Base-by-base conservation (phyloP, 768 basidiomycete genomes). In the Boletales sp. region DNA sequence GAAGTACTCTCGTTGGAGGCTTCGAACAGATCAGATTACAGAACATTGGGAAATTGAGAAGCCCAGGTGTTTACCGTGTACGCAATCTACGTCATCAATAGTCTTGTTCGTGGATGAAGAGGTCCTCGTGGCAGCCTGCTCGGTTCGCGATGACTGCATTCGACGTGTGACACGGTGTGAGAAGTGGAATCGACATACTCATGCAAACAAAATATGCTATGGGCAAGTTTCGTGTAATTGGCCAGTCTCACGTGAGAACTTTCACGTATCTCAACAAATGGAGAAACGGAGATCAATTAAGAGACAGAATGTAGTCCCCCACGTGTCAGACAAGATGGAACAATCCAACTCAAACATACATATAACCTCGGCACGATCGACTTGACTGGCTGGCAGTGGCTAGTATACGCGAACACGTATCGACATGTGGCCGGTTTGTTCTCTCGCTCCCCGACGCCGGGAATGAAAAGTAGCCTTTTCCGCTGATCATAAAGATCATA, bases 91-190 rank as follows among this genome's bases (percentile, higher is more conserved):
- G 21, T 21, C 21, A 21, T 4, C 21, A 21, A 21, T 2, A 21
- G 21, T 21, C 21, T 21, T 21, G 21, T 21, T 82, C 79, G 24
- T 82, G 77, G 2, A 77, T 51, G 9, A 53, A 68, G 17, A 82
- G 59, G 6, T 72, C 63, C 18, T 44, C 40, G 5, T 72, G 73
- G 45, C 78, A 80, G 11, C 67, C 59, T 0, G 52, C 50, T 48
- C 81, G 80, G 15, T 60, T 56, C 18, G 73, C 71, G 24, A 82
- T 55, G 34, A 75, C 58, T n/a, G 65, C 54, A 42, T 82, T 82
- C 1, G 75, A 64, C 0, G 70, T 69, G 43, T 77, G 74, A 15
- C 53, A 59, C 6, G 74, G 70, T 69, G 43, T 77, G 74, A 15
- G 53, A 59, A 7, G 74, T 75, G 2, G 46, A 38, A 19, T 52